Conservation (phyloP, 495 filamentous ascomycete species). For the Trichoderma asperelloides region DNA sequence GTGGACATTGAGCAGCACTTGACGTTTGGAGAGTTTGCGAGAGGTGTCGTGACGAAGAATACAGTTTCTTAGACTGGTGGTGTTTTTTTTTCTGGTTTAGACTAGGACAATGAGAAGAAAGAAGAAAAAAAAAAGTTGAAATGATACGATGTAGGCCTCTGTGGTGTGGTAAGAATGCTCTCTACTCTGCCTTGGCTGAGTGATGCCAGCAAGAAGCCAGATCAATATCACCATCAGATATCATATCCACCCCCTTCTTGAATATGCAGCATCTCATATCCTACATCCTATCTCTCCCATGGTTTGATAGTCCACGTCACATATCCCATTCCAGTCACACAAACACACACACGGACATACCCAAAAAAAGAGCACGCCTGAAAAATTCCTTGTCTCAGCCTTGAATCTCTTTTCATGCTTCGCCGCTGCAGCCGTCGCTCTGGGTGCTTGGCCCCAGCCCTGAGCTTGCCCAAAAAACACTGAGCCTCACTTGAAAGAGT, state of each 20-base stretch:
- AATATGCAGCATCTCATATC: too few species aligned
- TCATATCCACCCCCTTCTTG: too few species aligned
- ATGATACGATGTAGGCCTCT: not conserved
- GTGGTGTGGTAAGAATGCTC: not conserved
- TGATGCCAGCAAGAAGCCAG: not conserved
- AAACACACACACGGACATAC: not conserved
- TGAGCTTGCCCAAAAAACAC: not conserved
- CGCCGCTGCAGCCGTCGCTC: not conserved
- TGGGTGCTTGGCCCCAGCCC: not conserved
- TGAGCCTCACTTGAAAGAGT: too few species aligned
- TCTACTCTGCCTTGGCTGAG: not conserved
- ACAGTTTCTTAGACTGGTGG: constrained; percentile 36
- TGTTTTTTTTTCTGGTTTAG: not conserved
- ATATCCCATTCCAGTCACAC: not conserved
- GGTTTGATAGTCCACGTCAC: not conserved
- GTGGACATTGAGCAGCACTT: constrained; percentile 63
- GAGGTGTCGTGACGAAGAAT: constrained; percentile 73
- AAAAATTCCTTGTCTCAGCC: not conserved
- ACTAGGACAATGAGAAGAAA: not conserved
- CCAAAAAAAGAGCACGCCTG: not conserved
- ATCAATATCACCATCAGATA: too few species aligned
- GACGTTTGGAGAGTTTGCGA: constrained; percentile 82
- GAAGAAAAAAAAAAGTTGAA: not conserved
- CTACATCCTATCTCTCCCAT: too few species aligned
- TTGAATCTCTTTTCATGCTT: not conserved